A percentile compares a stretch with the other conserved stretches of the same genome.
These are phyloP conservation scores for Sabuloglossum arenarium DNA, from an alignment of 495 filamentous ascomycete species.

Conservation along the genomic window DNA sequence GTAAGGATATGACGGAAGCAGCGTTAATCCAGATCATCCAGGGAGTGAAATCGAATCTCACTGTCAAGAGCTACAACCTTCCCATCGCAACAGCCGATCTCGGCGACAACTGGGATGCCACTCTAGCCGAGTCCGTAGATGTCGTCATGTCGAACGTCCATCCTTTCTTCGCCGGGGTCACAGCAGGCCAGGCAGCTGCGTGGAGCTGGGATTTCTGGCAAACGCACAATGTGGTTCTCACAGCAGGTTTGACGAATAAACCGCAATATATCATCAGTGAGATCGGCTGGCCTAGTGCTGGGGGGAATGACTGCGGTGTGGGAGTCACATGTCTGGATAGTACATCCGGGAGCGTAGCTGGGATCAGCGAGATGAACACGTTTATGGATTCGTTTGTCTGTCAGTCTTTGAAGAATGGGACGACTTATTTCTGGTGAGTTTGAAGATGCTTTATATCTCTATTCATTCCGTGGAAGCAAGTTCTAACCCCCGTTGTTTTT, in stretches of 20 bases:
- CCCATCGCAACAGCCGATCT: conserved; percentile 80
- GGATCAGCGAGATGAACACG: conserved; percentile 62
- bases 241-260: conserved; percentile 31
- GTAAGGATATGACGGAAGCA: conserved; percentile 43
- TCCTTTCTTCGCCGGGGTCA: conserved; percentile 81
- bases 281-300: conserved; percentile 77
- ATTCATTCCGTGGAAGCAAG: background rate
- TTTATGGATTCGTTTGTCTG: conserved; percentile 83
- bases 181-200: conserved; percentile 39
- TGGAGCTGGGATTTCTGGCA: conserved; percentile 83
- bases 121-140: conserved; percentile 48
- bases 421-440: conserved; percentile 77
- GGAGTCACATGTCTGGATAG: conserved; percentile 28
- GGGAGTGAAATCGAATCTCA: conserved; percentile 51
- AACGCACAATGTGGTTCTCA: conserved; percentile 36
- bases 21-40: conserved; percentile 43
- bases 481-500: background rate
- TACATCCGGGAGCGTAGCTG: conserved; percentile 46
- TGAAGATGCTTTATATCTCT: background rate
- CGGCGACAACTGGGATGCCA: conserved; percentile 64
- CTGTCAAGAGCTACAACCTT: conserved; percentile 38
- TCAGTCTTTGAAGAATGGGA: conserved; percentile 52
- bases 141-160: conserved; percentile 94
- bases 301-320: conserved; percentile 58
- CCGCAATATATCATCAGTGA: conserved; percentile 46